phyloP scores from a whole-genome alignment of 169 alveolate genomes.

The Eimeria necatrix region DNA sequence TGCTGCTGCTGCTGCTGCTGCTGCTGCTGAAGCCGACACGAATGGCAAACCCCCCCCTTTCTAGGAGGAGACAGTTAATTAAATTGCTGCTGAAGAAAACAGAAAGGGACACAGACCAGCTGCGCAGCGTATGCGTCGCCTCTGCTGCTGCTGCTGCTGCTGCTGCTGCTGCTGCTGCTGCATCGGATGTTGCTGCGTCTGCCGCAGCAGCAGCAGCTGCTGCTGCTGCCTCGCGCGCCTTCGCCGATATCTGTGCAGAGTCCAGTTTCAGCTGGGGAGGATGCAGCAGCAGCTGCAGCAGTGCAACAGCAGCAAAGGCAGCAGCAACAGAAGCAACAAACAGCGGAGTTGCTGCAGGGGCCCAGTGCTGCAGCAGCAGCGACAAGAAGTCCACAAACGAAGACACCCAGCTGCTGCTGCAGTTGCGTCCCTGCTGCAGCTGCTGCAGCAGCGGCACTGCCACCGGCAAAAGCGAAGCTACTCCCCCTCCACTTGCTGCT shows the following conservation, averaged over 20 bases:
- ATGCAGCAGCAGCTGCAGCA: slow-evolving; percentile 63
- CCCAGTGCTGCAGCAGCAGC: slow-evolving; percentile 72
- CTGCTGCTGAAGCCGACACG: slow-evolving; percentile 48
- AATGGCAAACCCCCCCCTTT: slow-evolving; percentile 26
- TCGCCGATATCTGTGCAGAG: background rate
- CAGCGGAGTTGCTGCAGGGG: slow-evolving; percentile 41
- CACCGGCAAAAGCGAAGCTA: slow-evolving; percentile 18
- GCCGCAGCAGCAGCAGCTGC: slow-evolving; percentile 36
- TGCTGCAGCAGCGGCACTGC: slow-evolving; percentile 66
- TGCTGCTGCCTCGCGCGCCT: background rate
- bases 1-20: slow-evolving; percentile 35
- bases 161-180: slow-evolving; percentile 46
- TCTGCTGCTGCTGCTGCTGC: slow-evolving; percentile 30
- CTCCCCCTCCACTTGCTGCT: slow-evolving; percentile 50
- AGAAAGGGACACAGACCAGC: slow-evolving; percentile 29
- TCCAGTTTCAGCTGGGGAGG: background rate
- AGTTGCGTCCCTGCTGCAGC: slow-evolving; percentile 61
- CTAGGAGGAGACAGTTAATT: background rate
- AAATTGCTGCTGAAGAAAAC: slow-evolving; percentile 41
- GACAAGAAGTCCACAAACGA: slow-evolving; percentile 32
- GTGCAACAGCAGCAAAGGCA: slow-evolving; percentile 42
- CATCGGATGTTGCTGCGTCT: slow-evolving; percentile 8
- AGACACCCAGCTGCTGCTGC: slow-evolving; percentile 56
- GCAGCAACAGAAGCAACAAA: slow-evolving; percentile 65
- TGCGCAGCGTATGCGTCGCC: background rate